Evolutionary conservation across 352 stramenopile species (phyloP).

Genomic region (Phytopythium aichiense): DNA sequence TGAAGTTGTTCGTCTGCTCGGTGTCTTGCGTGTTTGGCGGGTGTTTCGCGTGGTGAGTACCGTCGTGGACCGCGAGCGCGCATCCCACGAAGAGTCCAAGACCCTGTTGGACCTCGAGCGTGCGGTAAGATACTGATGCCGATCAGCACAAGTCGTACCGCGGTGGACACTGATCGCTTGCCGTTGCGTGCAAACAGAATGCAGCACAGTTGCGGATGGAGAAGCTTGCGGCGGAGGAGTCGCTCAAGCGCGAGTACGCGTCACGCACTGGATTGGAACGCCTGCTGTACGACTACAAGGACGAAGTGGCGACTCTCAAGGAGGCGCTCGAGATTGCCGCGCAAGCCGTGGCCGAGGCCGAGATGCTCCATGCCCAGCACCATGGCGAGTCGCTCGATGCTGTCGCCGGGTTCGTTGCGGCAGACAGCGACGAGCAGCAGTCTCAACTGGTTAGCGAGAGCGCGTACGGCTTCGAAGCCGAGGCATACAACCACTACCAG

Average conservation of each 20-base stretch:
- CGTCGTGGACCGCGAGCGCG: constrained; percentile 43
- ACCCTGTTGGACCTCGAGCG: constrained; percentile 43
- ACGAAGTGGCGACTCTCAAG: constrained; percentile 69
- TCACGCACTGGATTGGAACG: constrained; percentile 43
- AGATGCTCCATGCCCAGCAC: constrained; percentile 13
- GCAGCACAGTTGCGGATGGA: constrained; percentile 37
- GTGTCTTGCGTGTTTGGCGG: constrained; percentile 54
- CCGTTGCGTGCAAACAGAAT: constrained; percentile 15
- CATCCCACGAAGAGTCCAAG: constrained; percentile 31
- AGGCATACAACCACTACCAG: constrained; percentile 9
- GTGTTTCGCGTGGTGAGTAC: constrained; percentile 49
- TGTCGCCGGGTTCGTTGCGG: not conserved
- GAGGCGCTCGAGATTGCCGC: constrained; percentile 72
- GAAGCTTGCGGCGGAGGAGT: constrained; percentile 44
- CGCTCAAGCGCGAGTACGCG: constrained; percentile 54
- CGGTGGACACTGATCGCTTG: not conserved
- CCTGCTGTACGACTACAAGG: constrained; percentile 63
- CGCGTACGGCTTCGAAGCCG: not conserved
- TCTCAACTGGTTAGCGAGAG: constrained; percentile 6
- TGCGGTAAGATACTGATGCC: constrained; percentile 19
- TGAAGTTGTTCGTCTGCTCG: constrained; percentile 40
- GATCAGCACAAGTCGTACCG: not conserved
- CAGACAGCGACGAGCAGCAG: not conserved
- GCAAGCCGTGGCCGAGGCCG: constrained; percentile 41
- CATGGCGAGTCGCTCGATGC: not conserved